These are phyloP conservation scores for Kodamaea suecica DNA, from an alignment of 1,139 yeast species.

Conservation along the genomic window DNA sequence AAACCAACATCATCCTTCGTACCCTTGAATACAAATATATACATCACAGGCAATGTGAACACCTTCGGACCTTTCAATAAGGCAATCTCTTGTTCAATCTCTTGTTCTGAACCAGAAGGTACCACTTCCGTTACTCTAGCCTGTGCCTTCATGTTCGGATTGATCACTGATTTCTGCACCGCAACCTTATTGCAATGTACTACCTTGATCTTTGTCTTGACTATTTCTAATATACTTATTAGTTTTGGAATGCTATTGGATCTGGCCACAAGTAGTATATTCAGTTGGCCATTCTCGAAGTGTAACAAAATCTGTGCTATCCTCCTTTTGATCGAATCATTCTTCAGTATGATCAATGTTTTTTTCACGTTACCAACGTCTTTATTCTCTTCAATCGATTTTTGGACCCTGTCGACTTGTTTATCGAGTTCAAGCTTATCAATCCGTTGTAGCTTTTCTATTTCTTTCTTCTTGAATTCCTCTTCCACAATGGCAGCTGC, in stretches of 20 bases:
- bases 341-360: slow-evolving; percentile 20
- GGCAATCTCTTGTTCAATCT: slow-evolving; percentile 8
- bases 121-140: not conserved
- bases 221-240: slow-evolving; percentile 28
- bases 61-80: slow-evolving; percentile 17
- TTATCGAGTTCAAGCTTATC: slow-evolving; percentile 3
- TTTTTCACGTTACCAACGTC: slow-evolving; percentile 4
- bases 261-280: slow-evolving; percentile 14
- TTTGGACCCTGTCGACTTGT: slow-evolving; percentile 4
- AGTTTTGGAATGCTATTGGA: slow-evolving; percentile 24
- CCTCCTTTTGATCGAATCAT: slow-evolving; percentile 25
- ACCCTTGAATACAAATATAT: slow-evolving; percentile 14
- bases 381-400: slow-evolving; percentile 4
- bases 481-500: slow-evolving; percentile 2
- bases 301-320: slow-evolving; percentile 16
- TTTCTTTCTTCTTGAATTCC: slow-evolving; percentile 4
- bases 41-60: slow-evolving; percentile 22
- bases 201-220: slow-evolving; percentile 13
- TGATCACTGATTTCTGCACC: slow-evolving; percentile 9
- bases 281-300: slow-evolving; percentile 3
- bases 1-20: slow-evolving; percentile 7
- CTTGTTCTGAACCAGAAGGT: slow-evolving; percentile 8
- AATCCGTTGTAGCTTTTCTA: not conserved
- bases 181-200: slow-evolving; percentile 15
- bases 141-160: not conserved